Conservation (phyloP, 179 eudicot genomes). For the Camellia oleifera region DNA sequence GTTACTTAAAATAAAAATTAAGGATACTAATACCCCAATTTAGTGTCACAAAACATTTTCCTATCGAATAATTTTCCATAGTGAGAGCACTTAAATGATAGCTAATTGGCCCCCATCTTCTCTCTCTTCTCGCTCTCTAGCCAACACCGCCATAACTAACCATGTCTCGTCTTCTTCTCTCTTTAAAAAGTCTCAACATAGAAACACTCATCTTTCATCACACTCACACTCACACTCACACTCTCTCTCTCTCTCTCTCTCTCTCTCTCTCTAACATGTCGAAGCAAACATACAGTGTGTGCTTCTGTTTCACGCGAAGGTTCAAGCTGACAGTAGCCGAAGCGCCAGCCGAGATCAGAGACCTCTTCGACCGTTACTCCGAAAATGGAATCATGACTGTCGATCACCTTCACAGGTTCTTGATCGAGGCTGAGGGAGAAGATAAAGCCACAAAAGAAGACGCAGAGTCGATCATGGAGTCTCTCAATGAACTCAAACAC, state of each 20-base stretch:
- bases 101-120: too few relatives aligned
- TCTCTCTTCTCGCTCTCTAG: not conserved
- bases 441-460: conserved; percentile 29
- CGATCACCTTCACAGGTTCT: conserved; percentile 39
- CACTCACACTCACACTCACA: not conserved
- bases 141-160: not conserved
- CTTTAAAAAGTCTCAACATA: not conserved
- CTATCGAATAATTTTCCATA: too few relatives aligned
- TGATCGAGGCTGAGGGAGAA: conserved; percentile 47
- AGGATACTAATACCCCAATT: too few relatives aligned
- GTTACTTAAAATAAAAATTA: too few relatives aligned
- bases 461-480: conserved; percentile 35
- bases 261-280: not conserved
- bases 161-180: not conserved
- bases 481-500: conserved; percentile 32
- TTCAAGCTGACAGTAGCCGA: conserved; percentile 45
- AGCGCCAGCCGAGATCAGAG: conserved; percentile 52
- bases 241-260: not conserved
- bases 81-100: too few relatives aligned
- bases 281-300: conserved; percentile 45
- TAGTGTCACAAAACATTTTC: too few relatives aligned
- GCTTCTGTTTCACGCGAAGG: conserved; percentile 45
- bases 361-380: conserved; percentile 41
- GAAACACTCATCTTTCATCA: too few relatives aligned
- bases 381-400: conserved; percentile 58